Conservation (phyloP, 2,329 filamentous ascomycete genomes). For the Pestalotiopsis sp. region DNA sequence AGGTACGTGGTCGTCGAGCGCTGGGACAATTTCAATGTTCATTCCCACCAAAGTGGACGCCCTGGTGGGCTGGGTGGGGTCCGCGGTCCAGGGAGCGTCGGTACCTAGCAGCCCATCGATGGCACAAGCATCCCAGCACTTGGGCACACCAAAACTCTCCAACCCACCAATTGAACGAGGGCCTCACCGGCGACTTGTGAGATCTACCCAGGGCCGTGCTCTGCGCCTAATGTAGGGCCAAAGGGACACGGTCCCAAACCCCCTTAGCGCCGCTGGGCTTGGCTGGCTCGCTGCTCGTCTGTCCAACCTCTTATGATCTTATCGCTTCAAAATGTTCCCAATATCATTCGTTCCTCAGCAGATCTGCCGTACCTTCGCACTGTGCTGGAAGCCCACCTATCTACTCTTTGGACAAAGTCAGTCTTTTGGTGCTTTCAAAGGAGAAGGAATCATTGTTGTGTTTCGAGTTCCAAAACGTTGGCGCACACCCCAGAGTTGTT, state of each 20-base stretch:
- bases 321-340: neutral
- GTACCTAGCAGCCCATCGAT: neutral
- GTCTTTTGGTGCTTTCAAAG: neutral
- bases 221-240: neutral
- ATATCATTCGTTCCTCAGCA: neutral
- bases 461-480: neutral
- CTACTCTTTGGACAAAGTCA: too few species aligned
- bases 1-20: neutral
- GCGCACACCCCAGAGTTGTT: neutral
- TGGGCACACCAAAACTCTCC: neutral
- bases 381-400: neutral
- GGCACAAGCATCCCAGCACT: neutral
- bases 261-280: neutral
- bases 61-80: neutral
- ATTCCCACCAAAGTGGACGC: neutral
- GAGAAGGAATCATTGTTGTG: neutral
- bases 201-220: neutral
- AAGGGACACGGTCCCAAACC: neutral
- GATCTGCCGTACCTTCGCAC: neutral
- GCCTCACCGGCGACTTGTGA: neutral
- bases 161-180: too few species aligned
- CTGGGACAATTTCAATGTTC: neutral
- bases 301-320: neutral
- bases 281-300: neutral
- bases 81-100: neutral